phyloP scores from a whole-genome alignment of 345 rosid species.

The Lepidium africanum region DNA sequence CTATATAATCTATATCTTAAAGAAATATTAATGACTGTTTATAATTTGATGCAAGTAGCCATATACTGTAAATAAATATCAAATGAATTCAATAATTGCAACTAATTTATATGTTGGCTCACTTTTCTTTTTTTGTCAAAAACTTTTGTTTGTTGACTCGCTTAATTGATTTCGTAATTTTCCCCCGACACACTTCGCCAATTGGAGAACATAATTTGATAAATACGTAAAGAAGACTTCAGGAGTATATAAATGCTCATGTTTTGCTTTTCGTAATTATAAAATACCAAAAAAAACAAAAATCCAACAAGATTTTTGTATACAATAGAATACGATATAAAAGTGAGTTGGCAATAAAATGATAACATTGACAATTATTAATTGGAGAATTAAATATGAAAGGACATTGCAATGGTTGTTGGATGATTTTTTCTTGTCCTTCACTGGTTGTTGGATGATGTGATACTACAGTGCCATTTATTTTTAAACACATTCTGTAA shows the following conservation, averaged over 20 bases:
- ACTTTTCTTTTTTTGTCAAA: neutral
- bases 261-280: neutral
- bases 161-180: neutral
- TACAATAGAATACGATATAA: no score
- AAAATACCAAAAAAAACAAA: neutral
- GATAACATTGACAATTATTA: neutral
- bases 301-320: no score
- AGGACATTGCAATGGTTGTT: conserved; percentile 31
- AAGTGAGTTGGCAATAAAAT: conserved; percentile 5
- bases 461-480: conserved; percentile 16
- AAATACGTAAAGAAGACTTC: neutral
- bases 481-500: neutral
- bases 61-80: neutral
- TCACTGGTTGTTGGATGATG: conserved; percentile 20
- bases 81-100: neutral
- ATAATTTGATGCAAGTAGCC: neutral
- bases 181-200: neutral
- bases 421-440: conserved; percentile 7
- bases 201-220: neutral
- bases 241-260: neutral
- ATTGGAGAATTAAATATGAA: conserved; percentile 10
- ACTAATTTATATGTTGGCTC: neutral
- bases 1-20: neutral
- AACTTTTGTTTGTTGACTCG: neutral
- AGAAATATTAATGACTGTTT: no score